Percentiles rank a stretch among this genome's conserved stretches.
Evolutionary conservation across 495 filamentous ascomycete species (phyloP).

Genomic region (Tuber umbilicatum): DNA sequence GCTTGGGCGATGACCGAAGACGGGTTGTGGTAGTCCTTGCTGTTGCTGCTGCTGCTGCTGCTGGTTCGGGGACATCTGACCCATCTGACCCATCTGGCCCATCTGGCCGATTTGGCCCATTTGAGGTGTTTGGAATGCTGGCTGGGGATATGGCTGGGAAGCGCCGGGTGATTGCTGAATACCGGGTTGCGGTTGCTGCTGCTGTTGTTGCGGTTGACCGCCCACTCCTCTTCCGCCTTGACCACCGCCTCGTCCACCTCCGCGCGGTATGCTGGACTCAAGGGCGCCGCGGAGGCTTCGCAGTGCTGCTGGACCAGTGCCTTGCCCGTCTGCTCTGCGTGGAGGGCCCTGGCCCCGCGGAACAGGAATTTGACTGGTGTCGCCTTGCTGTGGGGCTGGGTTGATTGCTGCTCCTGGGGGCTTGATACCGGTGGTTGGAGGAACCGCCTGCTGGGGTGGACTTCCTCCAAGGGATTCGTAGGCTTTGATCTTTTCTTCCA

Average conservation of each 20-base stretch:
- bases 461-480: conserved; percentile 60
- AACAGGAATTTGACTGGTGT: conserved; percentile 25
- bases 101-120: background rate
- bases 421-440: conserved; percentile 24
- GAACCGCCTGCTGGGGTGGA: conserved; percentile 11
- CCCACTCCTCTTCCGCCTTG: conserved; percentile 21
- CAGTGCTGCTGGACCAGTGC: conserved; percentile 34
- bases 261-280: conserved; percentile 36
- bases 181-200: background rate
- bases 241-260: conserved; percentile 25
- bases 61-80: conserved; percentile 13
- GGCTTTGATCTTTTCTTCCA: conserved; percentile 65
- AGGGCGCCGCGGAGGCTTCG: conserved; percentile 37
- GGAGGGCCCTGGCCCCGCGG: conserved; percentile 7
- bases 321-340: conserved; percentile 24
- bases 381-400: conserved; percentile 23
- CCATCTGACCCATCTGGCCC: background rate
- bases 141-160: background rate
- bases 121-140: background rate
- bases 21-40: conserved; percentile 30
- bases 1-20: conserved; percentile 22
- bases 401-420: conserved; percentile 21
- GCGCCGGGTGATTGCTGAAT: background rate
- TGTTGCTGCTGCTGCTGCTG: conserved; percentile 23
- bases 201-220: conserved; percentile 2